Percentiles rank a stretch among this genome's conserved stretches.
Conservation (phyloP, 495 filamentous ascomycete genomes). For the Xylona heveae region DNA sequence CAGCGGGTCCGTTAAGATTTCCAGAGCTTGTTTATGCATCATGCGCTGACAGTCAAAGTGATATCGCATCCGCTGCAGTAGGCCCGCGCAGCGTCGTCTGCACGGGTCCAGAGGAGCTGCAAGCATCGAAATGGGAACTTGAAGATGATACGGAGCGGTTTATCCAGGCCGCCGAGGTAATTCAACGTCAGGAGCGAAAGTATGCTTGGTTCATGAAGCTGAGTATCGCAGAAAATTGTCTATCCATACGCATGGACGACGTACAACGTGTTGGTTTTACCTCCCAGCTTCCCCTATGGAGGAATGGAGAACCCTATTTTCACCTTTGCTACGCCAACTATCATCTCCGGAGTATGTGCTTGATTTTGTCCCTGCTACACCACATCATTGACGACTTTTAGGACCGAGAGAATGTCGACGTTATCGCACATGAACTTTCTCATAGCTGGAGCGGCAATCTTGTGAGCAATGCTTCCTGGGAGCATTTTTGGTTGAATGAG, state of each 20-base stretch:
- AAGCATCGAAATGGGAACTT: conserved; percentile 71
- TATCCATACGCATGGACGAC: conserved; percentile 82
- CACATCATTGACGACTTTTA: conserved; percentile 6
- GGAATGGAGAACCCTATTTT: conserved; percentile 94
- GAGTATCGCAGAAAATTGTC: conserved; percentile 34
- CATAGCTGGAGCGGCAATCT: conserved; percentile 92
- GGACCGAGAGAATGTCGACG: conserved; percentile 85
- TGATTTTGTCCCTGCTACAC: neutral
- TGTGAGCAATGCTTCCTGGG: conserved; percentile 79
- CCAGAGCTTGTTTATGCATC: neutral
- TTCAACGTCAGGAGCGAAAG: too few species aligned
- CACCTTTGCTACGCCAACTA: conserved; percentile 83
- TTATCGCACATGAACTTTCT: conserved; percentile 84
- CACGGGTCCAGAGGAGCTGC: conserved; percentile 70
- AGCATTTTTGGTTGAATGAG: conserved; percentile 96
- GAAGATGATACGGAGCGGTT: conserved; percentile 79
- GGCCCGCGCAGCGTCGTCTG: conserved; percentile 68
- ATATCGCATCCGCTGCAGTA: conserved; percentile 65
- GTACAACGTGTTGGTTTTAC: conserved; percentile 84
- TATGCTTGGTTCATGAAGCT: conserved; percentile 3
- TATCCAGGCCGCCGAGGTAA: conserved; percentile 64
- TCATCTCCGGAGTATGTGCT: conserved; percentile 44
- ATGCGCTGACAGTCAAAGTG: conserved; percentile 18
- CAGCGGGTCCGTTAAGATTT: conserved; percentile 32
- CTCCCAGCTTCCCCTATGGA: conserved; percentile 71